Base-by-base conservation (phyloP, 768 basidiomycete genomes). In the Naematelia encephala region DNA sequence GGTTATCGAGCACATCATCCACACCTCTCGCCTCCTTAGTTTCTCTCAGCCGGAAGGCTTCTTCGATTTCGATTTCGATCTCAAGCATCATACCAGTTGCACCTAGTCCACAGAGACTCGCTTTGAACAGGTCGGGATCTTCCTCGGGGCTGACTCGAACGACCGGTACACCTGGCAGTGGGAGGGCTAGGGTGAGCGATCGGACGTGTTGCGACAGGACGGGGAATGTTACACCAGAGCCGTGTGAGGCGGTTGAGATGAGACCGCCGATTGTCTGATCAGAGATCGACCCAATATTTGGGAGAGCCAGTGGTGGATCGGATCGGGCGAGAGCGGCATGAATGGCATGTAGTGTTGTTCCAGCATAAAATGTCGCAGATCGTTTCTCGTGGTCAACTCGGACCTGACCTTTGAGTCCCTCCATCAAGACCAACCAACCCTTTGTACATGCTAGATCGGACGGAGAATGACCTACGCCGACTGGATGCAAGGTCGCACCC, bases 201-300 rank as follows among this genome's bases (percentile, higher is more conserved):
- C 84, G 81, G 54, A 91, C 90, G 64, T 87, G 84, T 19, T 86
- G 86, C 11, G 91, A 90, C 11, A 73, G 49, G 62, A 90, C 88
- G 54, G 85, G 84, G 78, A 83, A 93, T 45, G 78, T 72, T 59
- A 88, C 81, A 43, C 96, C 94, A 12, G 90, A 86, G 53, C 93
- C 96, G 80, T 99, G 96, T 0, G 93, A 93, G 5, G 91, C 91
- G 61, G 96, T 99, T 13, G 91, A 86, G 69, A 98, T 82, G 67
- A 92, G 84, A 45, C 96, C 96, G 25, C 85, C 93, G 63, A 99
- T 82, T 2, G 91, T 90, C 77, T 97, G 94, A 75, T 96, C 92
- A 30, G 91, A 94, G 69, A 99, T 97, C 26, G 91, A 93, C 30
- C 96, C 96, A 61, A 97, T 82, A 77, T 89, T 94, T 70, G 83